Base-by-base conservation (phyloP, 306 rosid genomes). In the Macrotyloma uniflorum region DNA sequence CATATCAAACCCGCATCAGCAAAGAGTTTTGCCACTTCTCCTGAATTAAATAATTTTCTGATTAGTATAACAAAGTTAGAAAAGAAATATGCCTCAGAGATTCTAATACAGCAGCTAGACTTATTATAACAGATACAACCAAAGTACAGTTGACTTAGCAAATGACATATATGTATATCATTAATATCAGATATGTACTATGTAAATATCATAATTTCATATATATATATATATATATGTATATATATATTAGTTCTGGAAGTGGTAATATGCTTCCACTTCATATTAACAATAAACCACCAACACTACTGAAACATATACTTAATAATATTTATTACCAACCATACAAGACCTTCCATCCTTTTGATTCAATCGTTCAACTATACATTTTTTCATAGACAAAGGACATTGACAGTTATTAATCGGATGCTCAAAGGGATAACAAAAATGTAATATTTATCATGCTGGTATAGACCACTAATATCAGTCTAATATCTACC, bases 1-100 rank as follows among this genome's bases (percentile, higher is more conserved):
- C 90, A 88, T 66, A 90, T 76, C 76, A 93, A 70, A 76, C 97
- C 97, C 22, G 97, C 88, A 80, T 93, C 96, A 0, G 96, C 91
- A 82, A 93, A 93, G 62, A 90, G 91, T 78, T 86, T 90, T 71
- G 96, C 94, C 40, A 90, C 96, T 75, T 93, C 97, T 33, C 96
- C 97, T 90, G 85, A 74, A 78, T 61, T 68, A 14, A 66, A 82
- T 38, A 70, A 35, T 36, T 79, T 69, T 35, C 67, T 38, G 43
- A 75, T 79, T 72, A 85, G 77, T 74, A 58, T 51, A 78, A 57
- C 11, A 47, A 64, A 51, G 75, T 26, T 46, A 69, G 57, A 49
- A 40, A 76, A 40, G 19, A 22, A 36, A 30, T 35, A 59, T 51
- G 67, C 72, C 58, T 33, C 0, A 49, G 33, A 75, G 30, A 19